Evolutionary conservation across 176 grass and related monocot genomes (phyloP), one percentile per base, ranked within the genome.

Genomic region (Phoenix dactylifera): DNA sequence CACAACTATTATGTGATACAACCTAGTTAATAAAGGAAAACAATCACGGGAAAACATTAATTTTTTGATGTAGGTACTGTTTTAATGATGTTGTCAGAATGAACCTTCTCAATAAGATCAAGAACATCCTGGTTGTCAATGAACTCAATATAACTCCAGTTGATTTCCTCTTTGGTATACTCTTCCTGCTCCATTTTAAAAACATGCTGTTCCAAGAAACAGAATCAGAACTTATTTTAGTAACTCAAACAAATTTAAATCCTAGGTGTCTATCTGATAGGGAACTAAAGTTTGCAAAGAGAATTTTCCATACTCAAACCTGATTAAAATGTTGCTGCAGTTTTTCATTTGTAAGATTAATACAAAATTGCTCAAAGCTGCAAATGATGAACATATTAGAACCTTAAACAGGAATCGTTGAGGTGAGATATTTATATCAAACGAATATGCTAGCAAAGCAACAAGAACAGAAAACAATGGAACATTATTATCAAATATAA

Each of bases 161-260:
- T 84, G 51, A 97, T 97, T 75, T 90, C 81, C 85, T 97, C 92
- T 62, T 78, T 97, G 66, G 87, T 87, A 82, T 96, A 96, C 79
- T 90, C 91, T 79, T 96, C 91, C 79, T 96, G 91, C 70, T 96
- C 91, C 92, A 90, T 97, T 68, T 97, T 97, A 82, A 97, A 97
- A 57, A 97, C 92, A 64, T 97, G 92, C 92, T 97, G 75, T 67
- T 77, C 39, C 56, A 77, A 50, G 64, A 63, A 72, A 79, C 58
- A 56, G 64, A 16, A 9, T 14, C 0, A 16, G 30, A 20, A 20
- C 20, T 20, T 20, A 20, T 20, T 20, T 60, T 57, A 64, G 63
- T 78, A 67, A 17, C 44, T 69, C 58, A 22, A 64, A 57, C n/a
- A 24, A 50, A 39, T 67, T 17, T 62, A 18, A 12, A 44, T 44